Evolutionary conservation across 108 stramenopile species (phyloP).

Genomic region (Pseudonitzschia multiseries): DNA sequence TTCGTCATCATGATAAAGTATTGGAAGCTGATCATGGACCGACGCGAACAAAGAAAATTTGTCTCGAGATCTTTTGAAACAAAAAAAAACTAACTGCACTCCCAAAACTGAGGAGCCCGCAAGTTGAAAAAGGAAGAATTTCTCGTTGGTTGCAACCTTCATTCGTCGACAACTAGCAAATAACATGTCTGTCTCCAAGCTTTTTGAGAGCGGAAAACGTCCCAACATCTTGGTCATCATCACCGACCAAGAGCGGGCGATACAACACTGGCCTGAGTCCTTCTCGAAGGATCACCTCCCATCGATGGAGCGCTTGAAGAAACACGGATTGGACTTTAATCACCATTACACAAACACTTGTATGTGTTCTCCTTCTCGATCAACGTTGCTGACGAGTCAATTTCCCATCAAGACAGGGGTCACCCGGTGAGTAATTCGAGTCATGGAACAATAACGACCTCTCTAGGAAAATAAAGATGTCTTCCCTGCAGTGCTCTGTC

Average conservation of each 20-base stretch:
- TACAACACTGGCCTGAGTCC: slow-evolving; percentile 31
- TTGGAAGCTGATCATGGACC: too few species aligned
- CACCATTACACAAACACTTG: slow-evolving; percentile 47
- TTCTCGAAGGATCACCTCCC: slow-evolving; percentile 33
- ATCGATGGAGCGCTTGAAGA: slow-evolving; percentile 42
- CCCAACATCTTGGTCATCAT: slow-evolving; percentile 60
- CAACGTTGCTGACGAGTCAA: slow-evolving; percentile 40
- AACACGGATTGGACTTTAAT: slow-evolving; percentile 26
- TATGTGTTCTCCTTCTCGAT: slow-evolving; percentile 37
- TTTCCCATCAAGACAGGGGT: slow-evolving; percentile 37
- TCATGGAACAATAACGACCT: not conserved
- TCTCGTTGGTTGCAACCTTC: not conserved
- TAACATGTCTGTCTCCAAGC: slow-evolving; percentile 16
- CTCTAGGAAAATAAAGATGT: too few species aligned
- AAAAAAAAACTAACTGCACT: too few species aligned
- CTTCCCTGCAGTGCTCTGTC: too few species aligned
- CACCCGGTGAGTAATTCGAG: slow-evolving; percentile 15
- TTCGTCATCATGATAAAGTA: too few species aligned
- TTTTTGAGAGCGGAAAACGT: slow-evolving; percentile 25
- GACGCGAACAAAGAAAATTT: too few species aligned
- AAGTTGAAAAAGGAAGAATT: too few species aligned
- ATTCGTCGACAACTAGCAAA: not conserved
- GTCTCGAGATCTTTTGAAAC: too few species aligned
- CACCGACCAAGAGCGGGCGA: slow-evolving; percentile 60
- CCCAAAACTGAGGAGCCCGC: too few species aligned